phyloP scores from a whole-genome alignment of 805 yeast genomes.

The Candida boleticola region DNA sequence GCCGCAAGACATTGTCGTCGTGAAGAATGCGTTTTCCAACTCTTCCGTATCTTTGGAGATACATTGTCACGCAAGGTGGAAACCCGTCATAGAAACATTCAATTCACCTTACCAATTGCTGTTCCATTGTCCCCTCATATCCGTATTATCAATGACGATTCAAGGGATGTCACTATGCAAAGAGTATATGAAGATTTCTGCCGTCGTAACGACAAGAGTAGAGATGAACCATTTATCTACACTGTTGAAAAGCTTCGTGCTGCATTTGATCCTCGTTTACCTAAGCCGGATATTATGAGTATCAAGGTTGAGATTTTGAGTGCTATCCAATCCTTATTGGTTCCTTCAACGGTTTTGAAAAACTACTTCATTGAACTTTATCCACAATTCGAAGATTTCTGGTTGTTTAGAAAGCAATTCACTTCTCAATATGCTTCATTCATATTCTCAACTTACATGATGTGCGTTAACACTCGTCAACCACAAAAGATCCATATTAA shows the following conservation, averaged over 20 bases:
- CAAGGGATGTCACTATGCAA: constrained; percentile 71
- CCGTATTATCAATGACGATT: constrained; percentile 82
- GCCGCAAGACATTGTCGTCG: constrained; percentile 97
- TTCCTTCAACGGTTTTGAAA: constrained; percentile 79
- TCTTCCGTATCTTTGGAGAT: constrained; percentile 85
- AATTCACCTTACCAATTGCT: constrained; percentile 85
- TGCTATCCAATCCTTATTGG: constrained; percentile 82
- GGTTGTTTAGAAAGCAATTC: constrained; percentile 95
- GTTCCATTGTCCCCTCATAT: constrained; percentile 94
- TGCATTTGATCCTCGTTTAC: constrained; percentile 89
- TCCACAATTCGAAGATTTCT: constrained; percentile 85
- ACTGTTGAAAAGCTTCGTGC: constrained; percentile 83
- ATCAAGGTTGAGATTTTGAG: constrained; percentile 88
- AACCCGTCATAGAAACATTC: constrained; percentile 79
- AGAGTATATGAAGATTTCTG: constrained; percentile 87
- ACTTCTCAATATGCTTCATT: constrained; percentile 93
- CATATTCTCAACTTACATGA: constrained; percentile 88
- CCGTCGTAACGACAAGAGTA: constrained; percentile 62
- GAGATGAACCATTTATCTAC: constrained; percentile 89
- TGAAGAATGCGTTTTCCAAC: constrained; percentile 90
- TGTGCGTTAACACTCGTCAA: constrained; percentile 88
- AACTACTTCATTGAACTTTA: constrained; percentile 72
- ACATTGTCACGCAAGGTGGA: constrained; percentile 79
- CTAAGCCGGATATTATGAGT: constrained; percentile 87
- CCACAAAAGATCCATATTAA: constrained; percentile 91